A percentile compares a stretch with the other conserved stretches of the same genome.
phyloP scores from a whole-genome alignment of 2,329 filamentous ascomycete species.

The Lecanicillium sp. region DNA sequence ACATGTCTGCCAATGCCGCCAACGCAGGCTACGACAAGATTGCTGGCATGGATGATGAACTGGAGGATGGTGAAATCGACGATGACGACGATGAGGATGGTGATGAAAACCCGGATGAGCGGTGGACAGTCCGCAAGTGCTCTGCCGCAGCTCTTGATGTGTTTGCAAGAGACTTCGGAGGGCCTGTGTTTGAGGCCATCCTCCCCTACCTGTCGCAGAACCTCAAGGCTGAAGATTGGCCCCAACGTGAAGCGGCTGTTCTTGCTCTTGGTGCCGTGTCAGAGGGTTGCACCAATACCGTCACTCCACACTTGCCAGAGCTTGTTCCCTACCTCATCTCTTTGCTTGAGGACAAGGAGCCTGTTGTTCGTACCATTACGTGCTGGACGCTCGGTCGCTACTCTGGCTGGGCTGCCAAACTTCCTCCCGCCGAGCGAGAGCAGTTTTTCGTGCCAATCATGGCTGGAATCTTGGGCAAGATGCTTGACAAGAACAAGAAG shows the following conservation, averaged over 20 bases:
- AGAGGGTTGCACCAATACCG: slow-evolving; percentile 84
- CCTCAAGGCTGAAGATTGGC: slow-evolving; percentile 82
- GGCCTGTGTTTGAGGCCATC: slow-evolving; percentile 82
- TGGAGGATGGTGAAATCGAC: slow-evolving; percentile 83
- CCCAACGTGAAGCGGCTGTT: slow-evolving; percentile 85
- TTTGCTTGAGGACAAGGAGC: slow-evolving; percentile 74
- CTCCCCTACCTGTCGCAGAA: slow-evolving; percentile 89
- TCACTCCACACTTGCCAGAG: slow-evolving; percentile 83
- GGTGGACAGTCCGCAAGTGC: slow-evolving; percentile 94
- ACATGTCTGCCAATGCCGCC: slow-evolving; percentile 40
- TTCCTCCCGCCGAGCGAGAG: slow-evolving; percentile 58
- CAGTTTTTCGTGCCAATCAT: slow-evolving; percentile 92
- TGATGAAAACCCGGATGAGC: slow-evolving; percentile 76
- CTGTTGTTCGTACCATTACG: slow-evolving; percentile 90
- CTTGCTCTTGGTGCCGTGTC: slow-evolving; percentile 90
- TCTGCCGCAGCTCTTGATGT: slow-evolving; percentile 93
- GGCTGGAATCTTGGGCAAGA: slow-evolving; percentile 87
- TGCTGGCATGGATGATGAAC: slow-evolving; percentile 57
- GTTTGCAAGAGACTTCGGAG: slow-evolving; percentile 83
- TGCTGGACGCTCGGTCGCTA: slow-evolving; percentile 96
- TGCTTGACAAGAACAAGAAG: slow-evolving; percentile 96
- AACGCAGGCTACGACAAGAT: slow-evolving; percentile 50
- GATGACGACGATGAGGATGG: slow-evolving; percentile 66
- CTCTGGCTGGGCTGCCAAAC: slow-evolving; percentile 79
- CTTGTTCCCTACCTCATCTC: slow-evolving; percentile 85